Evolutionary conservation across 192 early-diverging fungal species (phyloP).

Genomic region (Backusella sp.): DNA sequence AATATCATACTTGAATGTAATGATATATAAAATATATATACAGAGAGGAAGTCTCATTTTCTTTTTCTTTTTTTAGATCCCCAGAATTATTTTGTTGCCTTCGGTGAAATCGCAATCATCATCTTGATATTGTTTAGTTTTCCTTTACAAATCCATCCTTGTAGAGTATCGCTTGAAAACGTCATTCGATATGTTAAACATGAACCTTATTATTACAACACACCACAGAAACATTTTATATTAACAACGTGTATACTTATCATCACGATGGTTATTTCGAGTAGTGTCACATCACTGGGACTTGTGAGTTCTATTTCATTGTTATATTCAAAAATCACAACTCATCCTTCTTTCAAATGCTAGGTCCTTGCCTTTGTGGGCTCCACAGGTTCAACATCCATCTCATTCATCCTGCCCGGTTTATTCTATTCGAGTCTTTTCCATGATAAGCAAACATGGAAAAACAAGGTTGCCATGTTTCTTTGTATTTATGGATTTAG

Average conservation of each 20-base stretch:
- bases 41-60: not conserved
- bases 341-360: not conserved
- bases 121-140: constrained; percentile 87
- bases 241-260: not conserved
- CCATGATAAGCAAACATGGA: constrained; percentile 48
- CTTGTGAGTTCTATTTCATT: not conserved
- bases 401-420: constrained; percentile 95
- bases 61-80: constrained; percentile 51
- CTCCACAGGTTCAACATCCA: constrained; percentile 92
- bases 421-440: constrained; percentile 89
- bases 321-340: not conserved
- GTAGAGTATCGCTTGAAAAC: constrained; percentile 87
- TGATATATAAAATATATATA: not conserved
- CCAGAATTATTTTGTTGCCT: constrained; percentile 63
- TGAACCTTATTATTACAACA: constrained; percentile 1
- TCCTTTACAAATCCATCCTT: constrained; percentile 93
- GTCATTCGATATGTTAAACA: constrained; percentile 47
- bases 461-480: constrained; percentile 61
- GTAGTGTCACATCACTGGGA: not conserved
- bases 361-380: constrained; percentile 86
- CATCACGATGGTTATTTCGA: not conserved
- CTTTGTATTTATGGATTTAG: constrained; percentile 66
- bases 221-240: not conserved
- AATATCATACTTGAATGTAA: constrained; percentile 77
- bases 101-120: constrained; percentile 86